Percentiles rank a stretch among this genome's conserved stretches.
Evolutionary conservation across 2,329 filamentous ascomycete genomes (phyloP).

Genomic region (Xylaria sp.): DNA sequence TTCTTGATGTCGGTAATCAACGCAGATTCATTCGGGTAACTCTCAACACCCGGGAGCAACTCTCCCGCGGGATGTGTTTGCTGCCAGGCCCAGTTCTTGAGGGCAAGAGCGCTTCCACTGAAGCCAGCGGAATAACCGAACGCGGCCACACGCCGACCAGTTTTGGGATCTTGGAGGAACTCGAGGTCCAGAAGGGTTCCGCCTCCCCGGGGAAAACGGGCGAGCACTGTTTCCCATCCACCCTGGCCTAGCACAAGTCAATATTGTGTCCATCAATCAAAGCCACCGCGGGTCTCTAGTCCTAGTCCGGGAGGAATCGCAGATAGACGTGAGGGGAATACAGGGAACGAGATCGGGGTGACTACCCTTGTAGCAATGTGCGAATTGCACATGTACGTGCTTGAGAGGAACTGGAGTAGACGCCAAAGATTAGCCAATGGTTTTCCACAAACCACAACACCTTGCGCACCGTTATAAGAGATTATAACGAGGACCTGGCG

Average conservation of each 20-base stretch:
- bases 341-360: neutral
- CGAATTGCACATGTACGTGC: constrained; percentile 75
- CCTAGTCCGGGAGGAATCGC: neutral
- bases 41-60: constrained; percentile 72
- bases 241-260: constrained; percentile 60
- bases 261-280: constrained; percentile 17
- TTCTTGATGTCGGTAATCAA: constrained; percentile 80
- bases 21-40: constrained; percentile 78
- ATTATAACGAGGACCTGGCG: neutral
- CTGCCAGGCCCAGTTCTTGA: constrained; percentile 88
- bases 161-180: constrained; percentile 77
- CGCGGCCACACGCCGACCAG: constrained; percentile 75
- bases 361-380: constrained; percentile 76
- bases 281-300: neutral
- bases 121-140: constrained; percentile 83
- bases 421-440: constrained; percentile 19
- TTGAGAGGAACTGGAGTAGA: constrained; percentile 67
- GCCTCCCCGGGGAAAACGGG: constrained; percentile 79
- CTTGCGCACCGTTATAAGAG: neutral
- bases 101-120: constrained; percentile 76
- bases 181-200: constrained; percentile 87
- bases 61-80: constrained; percentile 72
- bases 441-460: neutral
- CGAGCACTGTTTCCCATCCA: constrained; percentile 83
- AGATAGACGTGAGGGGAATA: neutral